Conservation (phyloP, 257 asterid genomes). For the Cruciata laevipes region DNA sequence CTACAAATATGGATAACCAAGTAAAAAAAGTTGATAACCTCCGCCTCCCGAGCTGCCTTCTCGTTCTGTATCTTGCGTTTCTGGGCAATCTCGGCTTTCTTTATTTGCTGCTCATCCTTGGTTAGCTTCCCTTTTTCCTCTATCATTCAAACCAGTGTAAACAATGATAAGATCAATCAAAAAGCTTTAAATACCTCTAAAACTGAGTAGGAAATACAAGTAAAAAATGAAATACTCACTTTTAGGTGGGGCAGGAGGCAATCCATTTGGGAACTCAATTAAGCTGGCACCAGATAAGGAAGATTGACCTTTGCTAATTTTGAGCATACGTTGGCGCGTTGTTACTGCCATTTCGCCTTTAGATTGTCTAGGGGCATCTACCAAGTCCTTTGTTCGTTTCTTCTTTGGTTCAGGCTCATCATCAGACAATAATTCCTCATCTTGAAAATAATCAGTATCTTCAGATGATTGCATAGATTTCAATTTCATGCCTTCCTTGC, state of each 20-base stretch:
- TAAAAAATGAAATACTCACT: slow-evolving; percentile 31
- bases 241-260: slow-evolving; percentile 76
- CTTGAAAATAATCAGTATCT: slow-evolving; percentile 45
- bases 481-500: slow-evolving; percentile 37
- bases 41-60: slow-evolving; percentile 82
- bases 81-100: slow-evolving; percentile 83
- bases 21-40: slow-evolving; percentile 34
- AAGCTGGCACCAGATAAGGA: slow-evolving; percentile 32
- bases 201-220: slow-evolving; percentile 4
- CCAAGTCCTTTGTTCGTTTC: slow-evolving; percentile 30
- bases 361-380: slow-evolving; percentile 26
- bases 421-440: slow-evolving; percentile 41
- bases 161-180: slow-evolving; percentile 12
- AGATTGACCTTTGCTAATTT: slow-evolving; percentile 37
- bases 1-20: neutral
- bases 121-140: slow-evolving; percentile 72
- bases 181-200: neutral
- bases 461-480: slow-evolving; percentile 30
- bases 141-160: slow-evolving; percentile 22
- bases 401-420: slow-evolving; percentile 41
- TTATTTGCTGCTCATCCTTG: slow-evolving; percentile 72
- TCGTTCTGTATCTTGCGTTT: slow-evolving; percentile 68
- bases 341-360: slow-evolving; percentile 44
- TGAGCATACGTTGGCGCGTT: slow-evolving; percentile 58
- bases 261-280: slow-evolving; percentile 56